Evolutionary conservation across 345 rosid species (phyloP).

Genomic region (Hibiscus trionum): DNA sequence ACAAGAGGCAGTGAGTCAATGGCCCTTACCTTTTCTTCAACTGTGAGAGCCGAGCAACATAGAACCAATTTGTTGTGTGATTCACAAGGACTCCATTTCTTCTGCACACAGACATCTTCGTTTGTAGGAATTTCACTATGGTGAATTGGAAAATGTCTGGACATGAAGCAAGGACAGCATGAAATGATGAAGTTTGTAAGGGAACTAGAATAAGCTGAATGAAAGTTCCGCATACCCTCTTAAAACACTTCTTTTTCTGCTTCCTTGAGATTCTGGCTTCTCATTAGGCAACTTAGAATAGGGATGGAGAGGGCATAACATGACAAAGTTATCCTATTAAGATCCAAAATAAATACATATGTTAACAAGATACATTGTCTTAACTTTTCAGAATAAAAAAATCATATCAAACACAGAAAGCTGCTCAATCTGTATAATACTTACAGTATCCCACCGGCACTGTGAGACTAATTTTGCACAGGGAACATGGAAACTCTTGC

Average conservation of each 20-base stretch:
- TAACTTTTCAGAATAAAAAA: neutral
- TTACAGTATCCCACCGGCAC: constrained; percentile 88
- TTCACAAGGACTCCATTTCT: constrained; percentile 25
- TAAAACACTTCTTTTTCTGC: constrained; percentile 24
- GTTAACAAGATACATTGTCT: neutral
- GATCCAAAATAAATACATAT: constrained; percentile 8
- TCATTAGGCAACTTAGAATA: constrained; percentile 67
- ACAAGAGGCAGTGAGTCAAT: neutral
- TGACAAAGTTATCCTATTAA: constrained; percentile 72
- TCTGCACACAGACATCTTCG: constrained; percentile 14
- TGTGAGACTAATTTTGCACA: constrained; percentile 62
- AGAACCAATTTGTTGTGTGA: constrained; percentile 44
- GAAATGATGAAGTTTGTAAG: neutral
- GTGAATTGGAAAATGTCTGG: constrained; percentile 30
- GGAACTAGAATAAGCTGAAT: constrained; percentile 4
- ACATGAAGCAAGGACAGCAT: constrained; percentile 4
- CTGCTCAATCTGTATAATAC: constrained; percentile 14
- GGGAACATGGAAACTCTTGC: constrained; percentile 64
- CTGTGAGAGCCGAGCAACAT: constrained; percentile 75
- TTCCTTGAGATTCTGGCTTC: constrained; percentile 24
- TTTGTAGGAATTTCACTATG: constrained; percentile 26
- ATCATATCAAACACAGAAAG: neutral
- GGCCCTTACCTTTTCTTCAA: constrained; percentile 50
- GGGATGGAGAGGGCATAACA: constrained; percentile 70
- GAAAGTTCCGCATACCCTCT: constrained; percentile 35